Percentiles rank a stretch among this genome's conserved stretches.
These are phyloP conservation scores for Sutorius australiensis DNA, from an alignment of 768 basidiomycete species.

Conservation along the genomic window DNA sequence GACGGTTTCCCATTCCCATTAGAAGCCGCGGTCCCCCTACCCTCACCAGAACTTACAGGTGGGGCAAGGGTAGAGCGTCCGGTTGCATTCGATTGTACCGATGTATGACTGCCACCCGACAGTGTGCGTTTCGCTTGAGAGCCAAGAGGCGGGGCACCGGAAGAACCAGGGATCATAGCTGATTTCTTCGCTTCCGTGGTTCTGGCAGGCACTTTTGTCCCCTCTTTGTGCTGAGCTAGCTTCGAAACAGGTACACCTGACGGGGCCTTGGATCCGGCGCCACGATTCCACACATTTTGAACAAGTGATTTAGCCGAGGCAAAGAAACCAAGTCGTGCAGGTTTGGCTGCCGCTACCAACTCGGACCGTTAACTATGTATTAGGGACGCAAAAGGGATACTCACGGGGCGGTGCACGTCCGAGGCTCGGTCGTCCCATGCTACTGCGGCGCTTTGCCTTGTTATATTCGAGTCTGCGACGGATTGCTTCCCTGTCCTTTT, in stretches of 20 bases:
- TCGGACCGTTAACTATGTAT: constrained; percentile 8
- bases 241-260: constrained; percentile 30
- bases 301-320: constrained; percentile 68
- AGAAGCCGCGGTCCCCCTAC: constrained; percentile 6
- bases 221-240: constrained; percentile 13
- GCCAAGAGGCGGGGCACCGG: constrained; percentile 15
- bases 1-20: constrained; percentile 21
- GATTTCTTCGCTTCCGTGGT: constrained; percentile 20
- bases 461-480: constrained; percentile 62
- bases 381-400: constrained; percentile 14
- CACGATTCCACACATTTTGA: constrained; percentile 69
- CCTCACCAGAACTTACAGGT: constrained; percentile 7
- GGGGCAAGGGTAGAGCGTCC: constrained; percentile 15
- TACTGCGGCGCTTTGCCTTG: constrained; percentile 68
- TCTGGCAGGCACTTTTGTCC: constrained; percentile 12
- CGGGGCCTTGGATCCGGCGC: constrained; percentile 30
- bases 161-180: constrained; percentile 18
- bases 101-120: constrained; percentile 15
- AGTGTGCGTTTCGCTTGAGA: constrained; percentile 17
- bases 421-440: constrained; percentile 46
- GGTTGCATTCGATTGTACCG: neutral
- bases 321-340: constrained; percentile 66
- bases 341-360: constrained; percentile 36
- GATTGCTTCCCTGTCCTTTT: constrained; percentile 54
- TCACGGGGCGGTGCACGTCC: constrained; percentile 41